phyloP scores from a whole-genome alignment of 306 rosid species.

The Quercus robur region DNA sequence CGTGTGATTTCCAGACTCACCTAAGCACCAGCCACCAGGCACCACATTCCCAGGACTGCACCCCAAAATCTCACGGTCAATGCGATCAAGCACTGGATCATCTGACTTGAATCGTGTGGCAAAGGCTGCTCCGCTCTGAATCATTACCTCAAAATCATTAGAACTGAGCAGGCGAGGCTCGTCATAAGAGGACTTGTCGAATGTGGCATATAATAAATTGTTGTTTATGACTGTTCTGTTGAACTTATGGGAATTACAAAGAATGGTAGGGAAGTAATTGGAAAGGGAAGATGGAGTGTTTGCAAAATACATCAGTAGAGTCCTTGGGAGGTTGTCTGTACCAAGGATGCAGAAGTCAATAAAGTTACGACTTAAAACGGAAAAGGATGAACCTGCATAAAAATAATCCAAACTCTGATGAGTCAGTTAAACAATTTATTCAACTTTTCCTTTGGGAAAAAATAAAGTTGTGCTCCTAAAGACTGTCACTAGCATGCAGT shows the following conservation, averaged over 20 bases:
- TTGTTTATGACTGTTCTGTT: slow-evolving; percentile 73
- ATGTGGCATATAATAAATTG: slow-evolving; percentile 47
- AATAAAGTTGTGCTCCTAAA: neutral
- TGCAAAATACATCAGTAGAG: slow-evolving; percentile 82
- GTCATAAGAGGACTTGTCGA: slow-evolving; percentile 31
- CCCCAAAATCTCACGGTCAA: slow-evolving; percentile 60
- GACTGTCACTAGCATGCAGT: neutral
- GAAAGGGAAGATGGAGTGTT: slow-evolving; percentile 75
- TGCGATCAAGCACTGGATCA: slow-evolving; percentile 75
- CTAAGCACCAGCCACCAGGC: slow-evolving; percentile 99
- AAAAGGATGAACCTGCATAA: slow-evolving; percentile 73
- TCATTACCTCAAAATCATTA: slow-evolving; percentile 53
- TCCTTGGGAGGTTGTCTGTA: slow-evolving; percentile 85
- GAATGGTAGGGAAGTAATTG: slow-evolving; percentile 81
- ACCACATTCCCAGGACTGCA: slow-evolving; percentile 44
- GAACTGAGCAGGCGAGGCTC: slow-evolving; percentile 44
- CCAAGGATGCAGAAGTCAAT: slow-evolving; percentile 84
- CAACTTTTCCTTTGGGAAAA: neutral
- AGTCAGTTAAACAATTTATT: slow-evolving; percentile 8
- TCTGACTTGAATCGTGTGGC: slow-evolving; percentile 47
- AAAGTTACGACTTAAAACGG: slow-evolving; percentile 65
- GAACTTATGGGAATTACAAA: slow-evolving; percentile 75
- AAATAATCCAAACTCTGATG: neutral
- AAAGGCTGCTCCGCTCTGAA: slow-evolving; percentile 79
- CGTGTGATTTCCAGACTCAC: slow-evolving; percentile 63